Conservation (phyloP, 805 yeast genomes). For the Candida caryicola region DNA sequence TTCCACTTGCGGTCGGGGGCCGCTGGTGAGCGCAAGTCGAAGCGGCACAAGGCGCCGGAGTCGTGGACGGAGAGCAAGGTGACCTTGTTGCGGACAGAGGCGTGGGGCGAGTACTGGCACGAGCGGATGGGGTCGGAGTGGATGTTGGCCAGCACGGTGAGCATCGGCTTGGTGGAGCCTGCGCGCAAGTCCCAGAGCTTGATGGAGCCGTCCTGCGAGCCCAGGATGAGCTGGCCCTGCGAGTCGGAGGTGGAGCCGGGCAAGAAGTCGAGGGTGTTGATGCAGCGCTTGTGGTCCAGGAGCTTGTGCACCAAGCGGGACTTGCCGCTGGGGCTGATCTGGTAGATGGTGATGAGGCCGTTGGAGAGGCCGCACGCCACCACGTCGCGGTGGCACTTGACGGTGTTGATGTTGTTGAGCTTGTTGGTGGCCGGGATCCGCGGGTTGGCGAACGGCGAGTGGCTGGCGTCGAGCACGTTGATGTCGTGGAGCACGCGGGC, state of each 20-base stretch:
- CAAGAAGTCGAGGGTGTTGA: conserved; percentile 41
- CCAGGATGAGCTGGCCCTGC: conserved; percentile 38
- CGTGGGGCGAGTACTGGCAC: conserved; percentile 52
- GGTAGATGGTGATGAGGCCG: conserved; percentile 34
- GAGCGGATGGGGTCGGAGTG: conserved; percentile 69
- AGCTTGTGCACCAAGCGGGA: conserved; percentile 26
- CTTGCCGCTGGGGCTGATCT: conserved; percentile 32
- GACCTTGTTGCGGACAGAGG: conserved; percentile 38
- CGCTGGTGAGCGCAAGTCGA: conserved; percentile 61
- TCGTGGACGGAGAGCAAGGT: conserved; percentile 78
- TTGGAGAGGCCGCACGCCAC: conserved; percentile 42
- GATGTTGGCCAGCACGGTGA: conserved; percentile 48
- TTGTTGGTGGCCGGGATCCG: conserved; percentile 18
- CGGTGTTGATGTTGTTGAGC: conserved; percentile 38
- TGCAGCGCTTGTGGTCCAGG: conserved; percentile 41
- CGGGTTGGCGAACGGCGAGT: conserved; percentile 12
- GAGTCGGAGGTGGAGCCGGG: conserved; percentile 12
- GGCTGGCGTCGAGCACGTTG: conserved; percentile 27
- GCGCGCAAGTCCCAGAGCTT: conserved; percentile 71
- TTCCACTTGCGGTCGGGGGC: conserved; percentile 75
- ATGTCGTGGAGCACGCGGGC: conserved; percentile 31
- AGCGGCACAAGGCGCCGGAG: conserved; percentile 80
- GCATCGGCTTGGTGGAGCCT: conserved; percentile 43
- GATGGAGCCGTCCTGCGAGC: conserved; percentile 78
- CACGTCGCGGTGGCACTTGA: conserved; percentile 30